Base-by-base conservation (phyloP, 2,329 filamentous ascomycete species). In the Colletotrichum eleusines region DNA sequence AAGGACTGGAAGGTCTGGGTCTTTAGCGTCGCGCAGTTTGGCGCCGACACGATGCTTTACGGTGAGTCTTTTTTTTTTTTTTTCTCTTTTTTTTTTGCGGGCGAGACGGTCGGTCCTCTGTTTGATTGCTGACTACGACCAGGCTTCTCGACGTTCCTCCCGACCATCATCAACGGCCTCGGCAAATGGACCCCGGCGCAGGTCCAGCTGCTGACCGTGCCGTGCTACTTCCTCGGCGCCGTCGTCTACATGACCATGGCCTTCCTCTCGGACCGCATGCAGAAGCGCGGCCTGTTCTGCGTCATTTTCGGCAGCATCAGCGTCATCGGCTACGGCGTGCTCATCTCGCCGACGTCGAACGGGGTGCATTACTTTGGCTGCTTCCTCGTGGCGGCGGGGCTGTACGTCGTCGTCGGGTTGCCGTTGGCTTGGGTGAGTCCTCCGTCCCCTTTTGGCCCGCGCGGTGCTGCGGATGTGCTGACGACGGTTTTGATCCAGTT, bases 1-100 rank as follows among this genome's bases (percentile, higher is more conserved):
- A 86, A 84, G 73, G 93, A 95, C 79, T 94, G 91, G 91, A 94
- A 92, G 77, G 88, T 93, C 31, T 94, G 90, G 85, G 81, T 86
- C 1, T 94, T 94, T 77, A 90, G 86, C 73, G 78, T 89, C 46
- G 91, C 84, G 6, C 91, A 94, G 77, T 94, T 94, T 76, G 91
- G 92, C 5, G 86, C 87, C 20, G 91, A 94, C 76, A 93, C 90
- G 1, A 92, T 94, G 88, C 84, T 95, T 0, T 95, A 95, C 76
- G 85, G 85, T 80, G 50, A 75, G 78, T 66, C 5, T 14, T 1
- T 35, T 35, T 11, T 35, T 35, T 35, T 9, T 35, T 35, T 35
- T 35, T 35, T 33, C 5, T 5, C 9, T 6, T 5, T 33, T 11
- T 35, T 35, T 11, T 38, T n/a, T n/a, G 40, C 33, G 44, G 31